Evolutionary conservation across 2,329 filamentous ascomycete species (phyloP).

Genomic region (Curvularia sp.): DNA sequence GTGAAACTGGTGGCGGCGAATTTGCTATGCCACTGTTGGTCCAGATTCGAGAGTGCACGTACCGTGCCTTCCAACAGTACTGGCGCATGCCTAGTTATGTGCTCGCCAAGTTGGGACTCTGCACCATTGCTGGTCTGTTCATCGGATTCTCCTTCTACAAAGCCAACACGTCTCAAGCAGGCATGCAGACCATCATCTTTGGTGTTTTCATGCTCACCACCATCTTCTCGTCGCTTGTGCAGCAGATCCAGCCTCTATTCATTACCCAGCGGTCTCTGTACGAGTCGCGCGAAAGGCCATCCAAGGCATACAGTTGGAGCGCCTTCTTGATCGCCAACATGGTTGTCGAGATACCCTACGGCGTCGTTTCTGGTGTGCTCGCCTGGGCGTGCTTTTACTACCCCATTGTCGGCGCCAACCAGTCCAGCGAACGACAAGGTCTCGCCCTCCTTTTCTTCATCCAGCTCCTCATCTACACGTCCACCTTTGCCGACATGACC

Average conservation of each 20-base stretch:
- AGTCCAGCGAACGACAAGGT: conserved; percentile 57
- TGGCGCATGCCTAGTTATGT: conserved; percentile 57
- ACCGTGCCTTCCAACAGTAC: conserved; percentile 56
- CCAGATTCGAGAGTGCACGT: conserved; percentile 48
- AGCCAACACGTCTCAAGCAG: conserved; percentile 48
- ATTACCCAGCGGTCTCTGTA: conserved; percentile 66
- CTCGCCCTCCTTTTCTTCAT: conserved; percentile 71
- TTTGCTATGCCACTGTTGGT: conserved; percentile 54
- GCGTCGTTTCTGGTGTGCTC: conserved; percentile 67
- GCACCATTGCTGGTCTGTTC: conserved; percentile 40
- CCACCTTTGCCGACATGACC: conserved; percentile 75
- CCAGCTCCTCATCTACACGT: conserved; percentile 74
- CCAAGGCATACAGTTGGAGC: conserved; percentile 77
- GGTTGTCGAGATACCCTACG: conserved; percentile 73
- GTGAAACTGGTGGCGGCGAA: conserved; percentile 50
- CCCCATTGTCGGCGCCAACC: conserved; percentile 50
- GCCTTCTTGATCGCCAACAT: conserved; percentile 76
- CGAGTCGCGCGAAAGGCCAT: conserved; percentile 67
- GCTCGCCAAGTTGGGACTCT: conserved; percentile 41
- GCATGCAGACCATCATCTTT: conserved; percentile 57
- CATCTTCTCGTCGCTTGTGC: conserved; percentile 57
- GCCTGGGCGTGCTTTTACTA: conserved; percentile 75
- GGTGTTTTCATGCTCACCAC: conserved; percentile 60
- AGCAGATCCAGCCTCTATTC: conserved; percentile 67
- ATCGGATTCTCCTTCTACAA: conserved; percentile 55